phyloP scores from a whole-genome alignment of 2,329 filamentous ascomycete species.

The Aspergillus sp. region DNA sequence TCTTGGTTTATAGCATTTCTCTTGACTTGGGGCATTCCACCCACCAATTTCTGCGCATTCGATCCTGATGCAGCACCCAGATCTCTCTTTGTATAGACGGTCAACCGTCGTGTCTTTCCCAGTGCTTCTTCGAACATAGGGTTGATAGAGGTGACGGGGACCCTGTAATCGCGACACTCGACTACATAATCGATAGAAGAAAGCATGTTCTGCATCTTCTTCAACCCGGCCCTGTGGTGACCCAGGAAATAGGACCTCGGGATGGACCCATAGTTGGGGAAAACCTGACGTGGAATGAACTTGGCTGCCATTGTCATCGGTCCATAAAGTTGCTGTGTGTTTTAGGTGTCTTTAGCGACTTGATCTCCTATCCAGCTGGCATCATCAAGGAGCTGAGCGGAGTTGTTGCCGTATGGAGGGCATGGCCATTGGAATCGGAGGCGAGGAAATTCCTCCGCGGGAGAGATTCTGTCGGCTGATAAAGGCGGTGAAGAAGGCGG shows the following conservation, averaged over 20 bases:
- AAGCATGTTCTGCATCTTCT: constrained; percentile 79
- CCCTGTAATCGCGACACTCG: constrained; percentile 91
- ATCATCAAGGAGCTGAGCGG: constrained; percentile 7
- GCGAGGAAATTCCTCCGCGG: not conserved
- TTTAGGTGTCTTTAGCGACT: not conserved
- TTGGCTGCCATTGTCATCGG: constrained; percentile 30
- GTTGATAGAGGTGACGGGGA: constrained; percentile 87
- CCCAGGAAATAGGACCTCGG: constrained; percentile 92
- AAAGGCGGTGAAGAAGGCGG: constrained; percentile 16
- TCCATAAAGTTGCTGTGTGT: not conserved
- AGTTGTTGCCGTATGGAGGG: not conserved
- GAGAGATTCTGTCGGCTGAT: not conserved
- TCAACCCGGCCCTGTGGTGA: constrained; percentile 80
- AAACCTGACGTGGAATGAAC: constrained; percentile 74
- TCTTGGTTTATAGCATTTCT: not conserved
- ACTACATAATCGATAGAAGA: constrained; percentile 82
- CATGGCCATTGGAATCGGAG: not conserved
- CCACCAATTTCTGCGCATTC: constrained; percentile 45
- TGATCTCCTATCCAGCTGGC: not conserved
- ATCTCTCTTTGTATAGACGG: constrained; percentile 91
- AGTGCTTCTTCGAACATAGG: constrained; percentile 81
- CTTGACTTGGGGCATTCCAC: constrained; percentile 13
- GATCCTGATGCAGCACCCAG: constrained; percentile 57
- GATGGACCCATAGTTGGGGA: constrained; percentile 72
- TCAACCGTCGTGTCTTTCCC: constrained; percentile 69